Evolutionary conservation across 768 basidiomycete species (phyloP).

Genomic region (Tylopilus vinaceipallidus): DNA sequence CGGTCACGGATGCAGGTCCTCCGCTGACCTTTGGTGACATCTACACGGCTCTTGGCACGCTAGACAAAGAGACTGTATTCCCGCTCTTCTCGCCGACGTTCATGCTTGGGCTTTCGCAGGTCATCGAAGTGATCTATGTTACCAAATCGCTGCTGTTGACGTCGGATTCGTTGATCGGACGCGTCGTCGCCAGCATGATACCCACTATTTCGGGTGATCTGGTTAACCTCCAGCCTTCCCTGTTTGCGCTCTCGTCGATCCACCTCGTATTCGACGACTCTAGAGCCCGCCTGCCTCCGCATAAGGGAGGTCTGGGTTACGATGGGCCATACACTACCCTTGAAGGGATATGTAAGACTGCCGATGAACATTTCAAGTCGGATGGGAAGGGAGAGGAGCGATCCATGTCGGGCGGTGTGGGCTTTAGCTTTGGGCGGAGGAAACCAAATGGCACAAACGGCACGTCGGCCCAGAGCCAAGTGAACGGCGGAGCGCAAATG

Average conservation of each 20-base stretch:
- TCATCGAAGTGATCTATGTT: conserved; percentile 57
- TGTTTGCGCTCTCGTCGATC: conserved; percentile 51
- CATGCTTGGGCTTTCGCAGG: conserved; percentile 61
- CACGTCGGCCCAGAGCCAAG: conserved; percentile 30
- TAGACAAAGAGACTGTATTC: conserved; percentile 59
- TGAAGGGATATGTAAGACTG: conserved; percentile 57
- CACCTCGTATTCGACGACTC: conserved; percentile 67
- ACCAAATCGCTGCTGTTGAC: conserved; percentile 40
- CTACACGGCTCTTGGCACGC: conserved; percentile 50
- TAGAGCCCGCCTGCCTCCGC: conserved; percentile 53
- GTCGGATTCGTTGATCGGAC: conserved; percentile 27
- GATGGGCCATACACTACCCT: conserved; percentile 55
- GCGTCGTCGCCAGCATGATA: conserved; percentile 37
- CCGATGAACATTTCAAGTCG: conserved; percentile 43
- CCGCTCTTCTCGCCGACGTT: conserved; percentile 54
- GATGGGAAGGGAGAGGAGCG: conserved; percentile 39
- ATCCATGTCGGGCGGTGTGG: conserved; percentile 44
- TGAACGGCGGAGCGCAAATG: conserved; percentile 14
- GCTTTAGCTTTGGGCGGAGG: conserved; percentile 37
- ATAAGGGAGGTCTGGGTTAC: conserved; percentile 64
- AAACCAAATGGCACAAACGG: conserved; percentile 27
- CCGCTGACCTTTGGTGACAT: conserved; percentile 63
- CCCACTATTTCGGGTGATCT: conserved; percentile 49
- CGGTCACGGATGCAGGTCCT: conserved; percentile 62
- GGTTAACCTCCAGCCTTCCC: conserved; percentile 56